A percentile compares a stretch with the other conserved stretches of the same genome.
Conservation (phyloP, 306 rosid genomes). For the Leucaena leucocephala region DNA sequence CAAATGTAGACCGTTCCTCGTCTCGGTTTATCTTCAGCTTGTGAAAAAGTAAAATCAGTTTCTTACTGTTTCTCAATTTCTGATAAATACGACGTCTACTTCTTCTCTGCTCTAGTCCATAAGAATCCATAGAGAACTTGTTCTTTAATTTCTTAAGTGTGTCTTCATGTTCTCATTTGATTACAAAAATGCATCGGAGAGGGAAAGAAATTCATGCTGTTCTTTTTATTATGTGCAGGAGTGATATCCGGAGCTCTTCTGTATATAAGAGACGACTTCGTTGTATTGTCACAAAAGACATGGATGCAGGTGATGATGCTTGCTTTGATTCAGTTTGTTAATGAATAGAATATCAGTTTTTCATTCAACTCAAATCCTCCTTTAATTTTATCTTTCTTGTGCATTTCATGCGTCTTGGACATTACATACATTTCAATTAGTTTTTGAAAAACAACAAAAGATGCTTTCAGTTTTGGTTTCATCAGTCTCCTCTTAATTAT, state of each 20-base stretch:
- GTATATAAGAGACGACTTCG: conserved; percentile 64
- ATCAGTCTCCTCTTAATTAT: neutral
- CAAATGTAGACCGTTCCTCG: neutral
- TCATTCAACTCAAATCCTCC: neutral
- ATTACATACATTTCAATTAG: neutral
- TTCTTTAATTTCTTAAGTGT: no score
- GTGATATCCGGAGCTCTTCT: conserved; percentile 67
- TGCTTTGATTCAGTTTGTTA: neutral
- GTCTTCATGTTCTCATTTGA: neutral
- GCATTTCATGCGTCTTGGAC: neutral
- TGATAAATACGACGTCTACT: neutral
- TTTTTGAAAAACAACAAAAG: neutral
- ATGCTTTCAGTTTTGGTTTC: neutral
- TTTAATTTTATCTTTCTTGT: neutral
- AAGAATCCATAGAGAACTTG: neutral
- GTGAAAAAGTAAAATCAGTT: neutral
- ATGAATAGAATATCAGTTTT: neutral
- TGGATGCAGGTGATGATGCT: conserved; percentile 51
- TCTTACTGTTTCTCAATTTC: neutral
- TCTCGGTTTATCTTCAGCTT: neutral
- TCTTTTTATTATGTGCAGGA: conserved; percentile 41
- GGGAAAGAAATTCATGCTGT: neutral
- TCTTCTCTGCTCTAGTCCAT: neutral
- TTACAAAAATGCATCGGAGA: neutral
- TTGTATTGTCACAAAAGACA: conserved; percentile 41